Base-by-base conservation (phyloP, 805 yeast species). In the Metschnikowia continentalis region DNA sequence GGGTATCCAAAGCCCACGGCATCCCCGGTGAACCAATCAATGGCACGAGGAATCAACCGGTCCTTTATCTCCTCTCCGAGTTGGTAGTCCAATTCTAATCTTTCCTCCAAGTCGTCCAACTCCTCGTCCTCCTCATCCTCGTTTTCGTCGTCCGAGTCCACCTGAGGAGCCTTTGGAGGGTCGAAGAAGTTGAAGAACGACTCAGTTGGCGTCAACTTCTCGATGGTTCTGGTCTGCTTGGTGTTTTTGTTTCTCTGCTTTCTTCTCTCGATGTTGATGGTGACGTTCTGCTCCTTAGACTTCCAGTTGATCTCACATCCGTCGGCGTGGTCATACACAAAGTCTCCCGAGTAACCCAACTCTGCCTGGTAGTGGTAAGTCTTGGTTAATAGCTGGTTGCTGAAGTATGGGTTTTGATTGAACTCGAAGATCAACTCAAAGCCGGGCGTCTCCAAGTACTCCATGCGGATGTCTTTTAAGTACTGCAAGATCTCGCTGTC, bases 1-100 rank as follows among this genome's bases (percentile, higher is more conserved):
- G 79, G 79, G 54, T 72, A 76, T 45, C 69, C 77, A 65, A 80
- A 88, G 51, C 88, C 96, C 52, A 92, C 79, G 22, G 99, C 99
- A 58, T 90, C 90, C 44, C 99, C 99, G 8, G 99, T 92, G 70
- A 90, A 94, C 98, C 99, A 94, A 69, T 92, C 98, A 62, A 94
- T 81, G 47, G 98, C 98, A 66, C 97, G 84, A 55, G 98, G 97
- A 55, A 94, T 85, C 66, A 94, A 80, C 70, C 94, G 88, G 70
- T 94, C 98, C 76, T 94, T 94, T 68, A 94, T 82, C 64, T 91
- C 91, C 72, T 94, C 99, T 55, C 98, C 99, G 56, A 94, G 78
- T 65, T 90, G 94, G 75, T 94, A 94, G 72, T 94, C 99, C 61
- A 88, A 76, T 61, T 90, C 97, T 63, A 94, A 78, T 65, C 89